Conservation (phyloP, 352 stramenopile genomes). For the Hyaloperonospora arabidopsidis region DNA sequence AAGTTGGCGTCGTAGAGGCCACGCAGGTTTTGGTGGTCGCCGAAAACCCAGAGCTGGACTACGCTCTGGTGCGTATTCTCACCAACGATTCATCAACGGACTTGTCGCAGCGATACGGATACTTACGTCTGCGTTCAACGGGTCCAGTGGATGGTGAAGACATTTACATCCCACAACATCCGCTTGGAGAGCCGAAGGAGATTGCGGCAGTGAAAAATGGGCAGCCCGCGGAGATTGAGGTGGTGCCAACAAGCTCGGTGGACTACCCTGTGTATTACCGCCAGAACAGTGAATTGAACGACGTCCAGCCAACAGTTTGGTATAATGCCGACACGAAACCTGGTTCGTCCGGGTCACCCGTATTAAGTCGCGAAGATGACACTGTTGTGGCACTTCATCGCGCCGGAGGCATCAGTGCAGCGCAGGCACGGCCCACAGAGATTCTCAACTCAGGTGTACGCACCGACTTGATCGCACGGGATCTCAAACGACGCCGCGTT, state of each 20-base stretch:
- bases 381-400: slow-evolving; percentile 61
- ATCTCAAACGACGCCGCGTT: slow-evolving; percentile 22
- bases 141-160: slow-evolving; percentile 42
- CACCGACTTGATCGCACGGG: slow-evolving; percentile 26
- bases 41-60: slow-evolving; percentile 46
- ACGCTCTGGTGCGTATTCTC: slow-evolving; percentile 43
- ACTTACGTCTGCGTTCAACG: slow-evolving; percentile 30
- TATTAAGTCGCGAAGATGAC: slow-evolving; percentile 54
- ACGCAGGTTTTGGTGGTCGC: slow-evolving; percentile 32
- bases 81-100: slow-evolving; percentile 25
- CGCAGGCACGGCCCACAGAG: slow-evolving; percentile 27
- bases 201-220: slow-evolving; percentile 46
- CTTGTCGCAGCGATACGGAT: slow-evolving; percentile 42
- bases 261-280: slow-evolving; percentile 5
- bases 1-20: slow-evolving; percentile 37
- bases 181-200: slow-evolving; percentile 47
- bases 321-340: slow-evolving; percentile 66
- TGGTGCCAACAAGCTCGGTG: slow-evolving; percentile 8
- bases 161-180: slow-evolving; percentile 65
- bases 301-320: slow-evolving; percentile 35
- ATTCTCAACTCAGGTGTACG: slow-evolving; percentile 25
- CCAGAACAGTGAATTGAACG: slow-evolving; percentile 10
- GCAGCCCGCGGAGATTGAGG: slow-evolving; percentile 32
- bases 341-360: slow-evolving; percentile 57
- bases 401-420: slow-evolving; percentile 33